Conservation (phyloP, 371 early-diverging fungal species). For the Haplosporangium sp. region DNA sequence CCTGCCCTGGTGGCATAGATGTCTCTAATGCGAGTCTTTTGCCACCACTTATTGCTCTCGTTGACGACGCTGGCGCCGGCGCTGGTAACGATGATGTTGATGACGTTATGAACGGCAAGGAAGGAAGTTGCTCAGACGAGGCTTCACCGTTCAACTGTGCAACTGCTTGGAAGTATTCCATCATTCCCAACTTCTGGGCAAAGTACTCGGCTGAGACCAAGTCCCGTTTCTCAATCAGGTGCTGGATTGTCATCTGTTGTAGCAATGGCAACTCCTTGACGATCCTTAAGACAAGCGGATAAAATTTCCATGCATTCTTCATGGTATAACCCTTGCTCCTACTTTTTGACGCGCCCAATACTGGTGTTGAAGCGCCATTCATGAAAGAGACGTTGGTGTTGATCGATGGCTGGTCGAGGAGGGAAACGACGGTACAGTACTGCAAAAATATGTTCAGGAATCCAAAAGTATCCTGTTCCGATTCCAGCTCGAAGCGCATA, state of each 20-base stretch:
- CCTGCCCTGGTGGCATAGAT: background rate
- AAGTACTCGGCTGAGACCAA: slow-evolving; percentile 11
- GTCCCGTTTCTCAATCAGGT: slow-evolving; percentile 9
- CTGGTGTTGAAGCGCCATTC: background rate
- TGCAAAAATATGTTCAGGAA: slow-evolving; percentile 11
- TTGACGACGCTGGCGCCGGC: background rate
- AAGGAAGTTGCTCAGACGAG: background rate
- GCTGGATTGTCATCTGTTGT: slow-evolving; percentile 13
- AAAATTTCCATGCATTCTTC: slow-evolving; percentile 1
- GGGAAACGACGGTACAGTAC: slow-evolving; percentile 11
- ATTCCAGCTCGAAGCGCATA: slow-evolving; percentile 15
- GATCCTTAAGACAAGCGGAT: slow-evolving; percentile 7
- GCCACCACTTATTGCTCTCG: background rate
- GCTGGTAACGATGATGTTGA: background rate
- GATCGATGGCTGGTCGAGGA: slow-evolving; percentile 1
- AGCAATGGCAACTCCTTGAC: slow-evolving; percentile 3
- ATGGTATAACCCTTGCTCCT: slow-evolving; percentile 6
- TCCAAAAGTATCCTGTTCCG: slow-evolving; percentile 4
- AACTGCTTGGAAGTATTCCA: slow-evolving; percentile 3
- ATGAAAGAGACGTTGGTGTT: background rate
- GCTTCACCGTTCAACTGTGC: background rate
- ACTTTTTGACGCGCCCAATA: background rate
- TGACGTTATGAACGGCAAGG: background rate
- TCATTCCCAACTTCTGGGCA: slow-evolving; percentile 5
- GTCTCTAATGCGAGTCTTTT: no score